Evolutionary conservation across 495 filamentous ascomycete species (phyloP).

Genomic region (Aspergillus conjunctus): DNA sequence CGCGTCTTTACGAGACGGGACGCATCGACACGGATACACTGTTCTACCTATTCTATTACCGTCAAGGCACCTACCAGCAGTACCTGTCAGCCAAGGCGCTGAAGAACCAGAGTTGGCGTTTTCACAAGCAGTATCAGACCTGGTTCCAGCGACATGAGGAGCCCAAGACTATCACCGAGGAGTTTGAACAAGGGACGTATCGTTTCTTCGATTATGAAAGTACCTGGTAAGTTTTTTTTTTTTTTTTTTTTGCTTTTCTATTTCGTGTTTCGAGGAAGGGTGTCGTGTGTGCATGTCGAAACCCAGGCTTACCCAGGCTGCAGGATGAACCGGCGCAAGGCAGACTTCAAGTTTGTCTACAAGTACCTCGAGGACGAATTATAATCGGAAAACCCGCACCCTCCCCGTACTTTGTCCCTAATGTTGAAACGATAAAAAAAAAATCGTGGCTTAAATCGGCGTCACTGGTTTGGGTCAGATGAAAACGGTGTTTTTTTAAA

Average conservation of each 20-base stretch:
- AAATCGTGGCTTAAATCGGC: conserved; percentile 6
- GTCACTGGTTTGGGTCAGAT: conserved; percentile 8
- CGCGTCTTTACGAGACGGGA: conserved; percentile 70
- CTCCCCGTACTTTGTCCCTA: conserved; percentile 5
- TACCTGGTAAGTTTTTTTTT: conserved; percentile 75
- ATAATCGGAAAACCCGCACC: conserved; percentile 40
- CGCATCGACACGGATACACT: conserved; percentile 92
- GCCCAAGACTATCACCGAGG: conserved; percentile 96
- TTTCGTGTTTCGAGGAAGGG: conserved; percentile 1
- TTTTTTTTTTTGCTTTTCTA: conserved; percentile 13
- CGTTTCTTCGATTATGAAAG: conserved; percentile 99
- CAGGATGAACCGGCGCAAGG: conserved; percentile 99
- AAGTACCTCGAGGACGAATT: conserved; percentile 94
- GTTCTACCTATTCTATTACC: conserved; percentile 99
- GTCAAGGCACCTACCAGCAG: conserved; percentile 93
- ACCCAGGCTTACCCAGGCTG: conserved; percentile 16
- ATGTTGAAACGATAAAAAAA: background rate
- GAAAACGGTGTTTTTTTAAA: background rate
- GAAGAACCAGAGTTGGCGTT: conserved; percentile 96
- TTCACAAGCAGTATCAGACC: conserved; percentile 99
- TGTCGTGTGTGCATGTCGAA: background rate
- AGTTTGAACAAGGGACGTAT: conserved; percentile 98
- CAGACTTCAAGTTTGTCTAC: conserved; percentile 97
- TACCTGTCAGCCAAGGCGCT: conserved; percentile 94
- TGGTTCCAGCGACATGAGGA: conserved; percentile 99